Evolutionary conservation across 306 rosid genomes (phyloP), one percentile per base, ranked within the genome.

Genomic region (Pterocarpus santalinus): DNA sequence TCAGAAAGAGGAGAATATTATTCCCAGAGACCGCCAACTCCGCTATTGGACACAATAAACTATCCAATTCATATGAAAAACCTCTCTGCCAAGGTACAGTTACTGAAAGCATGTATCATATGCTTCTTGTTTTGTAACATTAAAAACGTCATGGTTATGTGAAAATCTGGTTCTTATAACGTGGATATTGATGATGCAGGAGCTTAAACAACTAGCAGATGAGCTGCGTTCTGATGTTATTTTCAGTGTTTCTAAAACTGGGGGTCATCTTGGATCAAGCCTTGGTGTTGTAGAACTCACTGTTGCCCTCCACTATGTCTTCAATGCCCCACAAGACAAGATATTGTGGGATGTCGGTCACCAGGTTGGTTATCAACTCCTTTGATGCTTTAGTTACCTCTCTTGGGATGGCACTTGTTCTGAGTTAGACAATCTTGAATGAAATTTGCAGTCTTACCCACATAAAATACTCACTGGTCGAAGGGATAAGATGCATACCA

Each of bases 331-430:
- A 75, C 90, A 75, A 34, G 99, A 95, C 73, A 95, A 78, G 86
- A 91, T 95, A 43, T 32, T 95, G 62, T 95, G 99, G 99, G 99
- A 95, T 79, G 99, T 95, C 81, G 99, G 99, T 57, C 99, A 95
- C 85, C 98, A 95, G 98, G 99, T 93, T 76, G 12, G 55, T 63
- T 79, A 65, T 85, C 80, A 46, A 38, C 57, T 79, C 76, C 52
- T 63, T 55, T 44, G 39, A 7, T 75, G 70, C 8, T 77, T 81
- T 51, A 39, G 14, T 62, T 66, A 7, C 7, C 66, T 76, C 52
- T 30, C 17, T 15, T 71, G 44, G 63, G 34, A 13, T 10, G 65
- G 15, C 28, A 41, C 53, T 65, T 65, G 62, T 63, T 78, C 52
- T 63, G 4, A 64, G 22, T 47, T 15, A 22, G 75, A 41, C 36